Conservation (phyloP, 1,284 basidiomycete species). For the Leccinum griseonigrum region DNA sequence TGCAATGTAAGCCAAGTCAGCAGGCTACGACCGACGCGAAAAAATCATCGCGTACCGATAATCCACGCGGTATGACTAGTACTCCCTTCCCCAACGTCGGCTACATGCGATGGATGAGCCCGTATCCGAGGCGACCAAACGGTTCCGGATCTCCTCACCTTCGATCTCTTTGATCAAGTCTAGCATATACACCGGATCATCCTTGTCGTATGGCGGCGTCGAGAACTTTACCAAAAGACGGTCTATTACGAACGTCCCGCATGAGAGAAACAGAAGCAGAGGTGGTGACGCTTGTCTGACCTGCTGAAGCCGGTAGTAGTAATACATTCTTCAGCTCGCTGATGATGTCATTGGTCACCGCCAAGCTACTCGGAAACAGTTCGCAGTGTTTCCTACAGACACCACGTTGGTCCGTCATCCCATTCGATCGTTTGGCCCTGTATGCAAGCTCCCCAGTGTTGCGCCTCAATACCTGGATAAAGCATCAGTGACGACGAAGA, state of each 20-base stretch:
- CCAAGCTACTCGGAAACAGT: constrained; percentile 27
- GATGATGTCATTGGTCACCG: constrained; percentile 20
- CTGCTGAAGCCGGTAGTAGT: constrained; percentile 29
- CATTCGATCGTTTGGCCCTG: neutral
- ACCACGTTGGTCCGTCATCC: neutral
- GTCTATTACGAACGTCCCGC: constrained; percentile 15
- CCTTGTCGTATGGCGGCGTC: constrained; percentile 29
- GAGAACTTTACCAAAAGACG: constrained; percentile 32
- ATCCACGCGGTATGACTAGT: constrained; percentile 23
- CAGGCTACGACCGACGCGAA: neutral
- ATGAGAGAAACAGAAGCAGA: neutral
- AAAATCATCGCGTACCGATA: constrained; percentile 20
- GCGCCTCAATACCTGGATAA: constrained; percentile 26
- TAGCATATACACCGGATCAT: constrained; percentile 26
- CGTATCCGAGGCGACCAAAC: neutral
- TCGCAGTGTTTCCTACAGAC: constrained; percentile 30
- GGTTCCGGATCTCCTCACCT: constrained; percentile 8
- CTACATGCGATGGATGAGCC: neutral
- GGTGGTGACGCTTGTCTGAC: constrained; percentile 3
- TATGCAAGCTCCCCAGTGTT: constrained; percentile 26
- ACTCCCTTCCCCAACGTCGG: constrained; percentile 8
- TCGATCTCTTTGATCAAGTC: constrained; percentile 30
- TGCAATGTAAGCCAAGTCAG: constrained; percentile 3
- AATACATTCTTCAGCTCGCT: constrained; percentile 23
- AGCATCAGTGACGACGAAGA: neutral